Evolutionary conservation across 139 green algal genomes (phyloP).

Genomic region (Chlorella sp.): DNA sequence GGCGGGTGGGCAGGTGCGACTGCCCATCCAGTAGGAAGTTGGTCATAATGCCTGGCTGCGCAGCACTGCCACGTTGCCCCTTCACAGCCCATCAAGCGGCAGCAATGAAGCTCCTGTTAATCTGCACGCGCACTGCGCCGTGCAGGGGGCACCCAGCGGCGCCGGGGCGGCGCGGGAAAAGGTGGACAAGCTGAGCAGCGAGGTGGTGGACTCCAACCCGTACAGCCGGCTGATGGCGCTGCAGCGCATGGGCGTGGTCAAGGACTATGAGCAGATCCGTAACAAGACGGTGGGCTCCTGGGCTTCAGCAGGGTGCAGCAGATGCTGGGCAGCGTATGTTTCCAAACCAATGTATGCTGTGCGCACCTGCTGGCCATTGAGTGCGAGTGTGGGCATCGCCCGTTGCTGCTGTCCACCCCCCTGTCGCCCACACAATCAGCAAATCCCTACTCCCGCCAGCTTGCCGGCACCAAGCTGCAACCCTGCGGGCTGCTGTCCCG

Average conservation of each 20-base stretch:
- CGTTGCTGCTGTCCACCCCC: neutral
- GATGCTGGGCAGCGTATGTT: too few relatives aligned
- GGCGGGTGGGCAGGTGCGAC: neutral
- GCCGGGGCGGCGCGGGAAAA: neutral
- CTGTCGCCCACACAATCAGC: neutral
- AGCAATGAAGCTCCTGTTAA: too few relatives aligned
- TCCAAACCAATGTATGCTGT: too few relatives aligned
- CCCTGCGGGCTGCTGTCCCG: neutral
- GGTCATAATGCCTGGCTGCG: too few relatives aligned
- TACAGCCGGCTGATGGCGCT: conserved; percentile 95
- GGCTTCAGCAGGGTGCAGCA: too few relatives aligned
- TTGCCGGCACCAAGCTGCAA: too few relatives aligned
- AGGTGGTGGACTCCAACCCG: conserved; percentile 89
- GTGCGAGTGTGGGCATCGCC: neutral
- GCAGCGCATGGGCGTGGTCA: conserved; percentile 96
- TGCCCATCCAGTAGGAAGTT: too few relatives aligned
- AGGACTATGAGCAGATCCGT: conserved; percentile 84
- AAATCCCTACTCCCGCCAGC: neutral
- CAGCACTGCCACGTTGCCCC: too few relatives aligned
- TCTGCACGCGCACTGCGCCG: neutral
- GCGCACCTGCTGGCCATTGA: too few relatives aligned
- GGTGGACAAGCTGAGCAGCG: conserved; percentile 78
- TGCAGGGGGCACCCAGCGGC: neutral
- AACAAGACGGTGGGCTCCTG: conserved; percentile 32
- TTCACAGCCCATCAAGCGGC: too few relatives aligned